These are phyloP conservation scores for Pseudogymnoascus destructans DNA, from an alignment of 2,329 filamentous ascomycete species.

Conservation along the genomic window DNA sequence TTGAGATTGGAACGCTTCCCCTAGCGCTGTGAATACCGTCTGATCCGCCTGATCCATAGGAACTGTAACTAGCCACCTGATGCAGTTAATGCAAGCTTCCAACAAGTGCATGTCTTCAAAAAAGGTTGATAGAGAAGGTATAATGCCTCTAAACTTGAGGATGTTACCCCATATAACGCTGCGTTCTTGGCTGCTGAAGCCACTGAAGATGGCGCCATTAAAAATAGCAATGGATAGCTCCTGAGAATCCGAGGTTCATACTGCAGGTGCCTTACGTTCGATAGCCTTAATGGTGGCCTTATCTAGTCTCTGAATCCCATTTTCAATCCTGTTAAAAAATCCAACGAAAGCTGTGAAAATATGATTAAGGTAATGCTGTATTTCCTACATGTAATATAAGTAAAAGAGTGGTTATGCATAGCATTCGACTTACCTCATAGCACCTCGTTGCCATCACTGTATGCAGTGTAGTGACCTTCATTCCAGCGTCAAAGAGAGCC, in stretches of 20 bases:
- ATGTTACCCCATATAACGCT: conserved; percentile 13
- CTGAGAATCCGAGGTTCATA: conserved; percentile 14
- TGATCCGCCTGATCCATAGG: not conserved
- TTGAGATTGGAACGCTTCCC: not conserved
- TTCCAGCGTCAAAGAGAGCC: too few relatives aligned
- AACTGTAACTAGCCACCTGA: conserved; percentile 13
- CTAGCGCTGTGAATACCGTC: conserved; percentile 12
- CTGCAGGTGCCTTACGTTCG: conserved; percentile 12
- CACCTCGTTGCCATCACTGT: too few relatives aligned
- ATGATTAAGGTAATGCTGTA: not conserved
- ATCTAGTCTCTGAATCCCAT: conserved; percentile 14
- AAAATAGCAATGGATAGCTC: conserved; percentile 11
- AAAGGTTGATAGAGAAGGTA: conserved; percentile 15
- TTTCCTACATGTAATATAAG: not conserved
- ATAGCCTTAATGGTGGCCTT: conserved; percentile 13
- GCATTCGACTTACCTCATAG: too few relatives aligned
- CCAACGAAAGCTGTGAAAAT: conserved; percentile 9
- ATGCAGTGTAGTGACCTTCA: too few relatives aligned
- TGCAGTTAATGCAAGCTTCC: conserved; percentile 12
- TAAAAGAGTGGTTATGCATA: not conserved
- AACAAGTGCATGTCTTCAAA: conserved; percentile 16
- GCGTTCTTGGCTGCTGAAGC: conserved; percentile 15
- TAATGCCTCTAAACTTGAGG: conserved; percentile 11
- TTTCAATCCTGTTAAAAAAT: conserved; percentile 4
- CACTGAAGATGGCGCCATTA: conserved; percentile 12